Percentiles rank a stretch among this genome's conserved stretches.
phyloP scores from a whole-genome alignment of 495 filamentous ascomycete genomes.

The Rhizodiscina lignyota region DNA sequence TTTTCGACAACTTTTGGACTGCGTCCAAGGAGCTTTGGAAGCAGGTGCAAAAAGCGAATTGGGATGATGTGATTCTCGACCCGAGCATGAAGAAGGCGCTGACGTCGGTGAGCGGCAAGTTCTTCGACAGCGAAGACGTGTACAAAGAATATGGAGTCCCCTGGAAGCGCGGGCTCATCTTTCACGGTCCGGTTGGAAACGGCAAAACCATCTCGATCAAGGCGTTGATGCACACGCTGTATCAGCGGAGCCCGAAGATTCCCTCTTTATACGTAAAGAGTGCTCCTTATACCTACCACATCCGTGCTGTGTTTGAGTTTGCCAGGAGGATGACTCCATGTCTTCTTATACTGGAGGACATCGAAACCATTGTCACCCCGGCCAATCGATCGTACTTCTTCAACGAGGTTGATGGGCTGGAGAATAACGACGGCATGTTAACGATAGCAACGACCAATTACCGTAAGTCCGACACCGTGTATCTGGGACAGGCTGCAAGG shows the following conservation, averaged over 20 bases:
- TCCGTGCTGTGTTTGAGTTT: conserved; percentile 15
- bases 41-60: conserved; percentile 23
- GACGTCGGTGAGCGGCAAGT: conserved; percentile 21
- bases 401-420: conserved; percentile 55
- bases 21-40: conserved; percentile 21
- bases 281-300: conserved; percentile 12
- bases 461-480: conserved; percentile 10
- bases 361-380: conserved; percentile 42
- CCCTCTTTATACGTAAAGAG: conserved; percentile 16
- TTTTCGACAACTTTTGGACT: conserved; percentile 26
- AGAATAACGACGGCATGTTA: conserved; percentile 48
- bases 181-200: conserved; percentile 21
- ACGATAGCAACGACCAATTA: conserved; percentile 51
- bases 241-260: conserved; percentile 8
- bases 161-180: conserved; percentile 26
- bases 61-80: conserved; percentile 30
- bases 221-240: conserved; percentile 14
- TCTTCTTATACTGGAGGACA: conserved; percentile 45
- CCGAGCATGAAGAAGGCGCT: conserved; percentile 27
- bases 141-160: conserved; percentile 28
- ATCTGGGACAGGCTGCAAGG: not conserved
- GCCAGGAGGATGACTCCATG: conserved; percentile 25
- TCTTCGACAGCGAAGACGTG: conserved; percentile 27
- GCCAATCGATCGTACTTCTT: conserved; percentile 45
- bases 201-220: conserved; percentile 17